A percentile compares a stretch with the other conserved stretches of the same genome.
phyloP scores from a whole-genome alignment of 2,329 filamentous ascomycete species.

The Microsporum ferrugineum region DNA sequence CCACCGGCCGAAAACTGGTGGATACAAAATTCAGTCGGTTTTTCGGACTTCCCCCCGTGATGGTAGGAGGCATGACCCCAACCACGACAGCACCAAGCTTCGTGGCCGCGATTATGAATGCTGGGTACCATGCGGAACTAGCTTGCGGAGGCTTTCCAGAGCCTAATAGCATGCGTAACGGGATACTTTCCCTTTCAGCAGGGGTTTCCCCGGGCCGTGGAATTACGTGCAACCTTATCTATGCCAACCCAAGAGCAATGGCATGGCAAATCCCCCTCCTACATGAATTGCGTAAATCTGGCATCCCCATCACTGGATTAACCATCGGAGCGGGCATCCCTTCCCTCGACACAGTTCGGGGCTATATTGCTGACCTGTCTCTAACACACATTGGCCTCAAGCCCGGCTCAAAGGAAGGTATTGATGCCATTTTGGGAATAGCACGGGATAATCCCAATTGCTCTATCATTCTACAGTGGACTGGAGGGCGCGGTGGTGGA shows the following conservation, averaged over 20 bases:
- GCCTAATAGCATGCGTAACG: slow-evolving; percentile 44
- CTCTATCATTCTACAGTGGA: slow-evolving; percentile 91
- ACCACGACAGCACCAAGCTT: slow-evolving; percentile 84
- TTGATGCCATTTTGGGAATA: slow-evolving; percentile 83
- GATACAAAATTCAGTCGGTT: slow-evolving; percentile 93
- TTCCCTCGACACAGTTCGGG: slow-evolving; percentile 82
- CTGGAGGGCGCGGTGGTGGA: slow-evolving; percentile 81
- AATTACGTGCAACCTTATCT: slow-evolving; percentile 83
- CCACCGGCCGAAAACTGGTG: slow-evolving; percentile 77
- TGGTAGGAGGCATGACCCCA: slow-evolving; percentile 92
- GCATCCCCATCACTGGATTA: slow-evolving; percentile 80
- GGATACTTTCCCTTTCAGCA: not conserved
- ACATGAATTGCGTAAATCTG: slow-evolving; percentile 66
- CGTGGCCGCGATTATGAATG: slow-evolving; percentile 83
- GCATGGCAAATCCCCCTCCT: slow-evolving; percentile 84
- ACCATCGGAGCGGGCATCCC: slow-evolving; percentile 93
- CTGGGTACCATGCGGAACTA: slow-evolving; percentile 83
- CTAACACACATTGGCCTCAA: slow-evolving; percentile 93
- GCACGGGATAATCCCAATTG: slow-evolving; percentile 88
- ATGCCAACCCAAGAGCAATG: slow-evolving; percentile 82
- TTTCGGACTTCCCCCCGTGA: slow-evolving; percentile 70
- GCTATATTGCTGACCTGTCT: slow-evolving; percentile 85
- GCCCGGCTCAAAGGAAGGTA: slow-evolving; percentile 77
- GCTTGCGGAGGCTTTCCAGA: slow-evolving; percentile 82
- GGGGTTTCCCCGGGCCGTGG: slow-evolving; percentile 69